Evolutionary conservation across 495 filamentous ascomycete genomes (phyloP), one percentile per base, ranked within the genome.

Genomic region (Diplogelasinospora grovesii): DNA sequence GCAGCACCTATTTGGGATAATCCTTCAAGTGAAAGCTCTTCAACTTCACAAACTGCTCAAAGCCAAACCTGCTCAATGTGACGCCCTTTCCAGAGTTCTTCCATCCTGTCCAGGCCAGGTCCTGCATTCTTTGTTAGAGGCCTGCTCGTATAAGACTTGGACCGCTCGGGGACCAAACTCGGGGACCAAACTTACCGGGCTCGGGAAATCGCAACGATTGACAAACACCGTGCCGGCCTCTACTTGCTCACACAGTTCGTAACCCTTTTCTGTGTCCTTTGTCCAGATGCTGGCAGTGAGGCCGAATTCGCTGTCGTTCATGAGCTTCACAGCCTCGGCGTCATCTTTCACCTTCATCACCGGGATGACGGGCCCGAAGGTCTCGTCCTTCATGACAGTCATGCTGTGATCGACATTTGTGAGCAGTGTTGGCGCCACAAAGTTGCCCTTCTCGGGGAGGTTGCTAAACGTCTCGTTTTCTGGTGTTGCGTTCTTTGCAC

Each of bases 221-320:
- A 98, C 85, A 62, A 94, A 98, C 11, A 96, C 89, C 2, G 92
- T 98, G 8, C 92, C 92, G 13, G 92, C 92, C 47, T 96, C 90
- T 23, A 98, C 78, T 21, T 74, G 67, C 38, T 95, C 83, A 10
- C 81, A 79, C 22, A 98, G 62, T 49, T 81, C 71, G 43, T 89
- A 81, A n/a, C 83, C 93, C 45, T 69, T 77, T 4, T 63, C 70
- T 2, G 81, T 75, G 52, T 97, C 89, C 57, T 94, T 95, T 13
- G 92, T 96, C 92, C 92, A 98, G 26, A 98, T 87, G 53, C 88
- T 95, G n/a, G 88, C 90, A 2, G 93, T 96, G 39, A 98, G 70
- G 2, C 92, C 92, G 55, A 92, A 93, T 40, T 95, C 79, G 60
- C 85, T 90, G 50, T 96, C 89, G 49, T 98, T 98, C 88, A 97